phyloP scores from a whole-genome alignment of 2,329 filamentous ascomycete genomes.

The Botrytis paeoniae region DNA sequence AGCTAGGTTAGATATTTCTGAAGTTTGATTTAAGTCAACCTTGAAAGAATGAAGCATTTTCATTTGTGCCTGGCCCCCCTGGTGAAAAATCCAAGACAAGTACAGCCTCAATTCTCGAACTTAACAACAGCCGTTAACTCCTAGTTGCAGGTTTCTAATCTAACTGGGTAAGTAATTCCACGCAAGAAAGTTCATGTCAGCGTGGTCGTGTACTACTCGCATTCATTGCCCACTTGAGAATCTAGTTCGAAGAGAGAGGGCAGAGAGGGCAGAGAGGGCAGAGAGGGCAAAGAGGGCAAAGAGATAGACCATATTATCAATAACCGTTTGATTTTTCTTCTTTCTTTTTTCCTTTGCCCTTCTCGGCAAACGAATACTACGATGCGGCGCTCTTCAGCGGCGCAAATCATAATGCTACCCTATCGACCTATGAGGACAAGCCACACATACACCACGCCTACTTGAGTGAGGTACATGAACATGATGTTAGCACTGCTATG shows the following conservation, averaged over 20 bases:
- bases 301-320: not conserved
- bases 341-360: not conserved
- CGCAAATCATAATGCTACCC: not conserved
- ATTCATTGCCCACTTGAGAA: not conserved
- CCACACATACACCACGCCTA: conserved; percentile 7
- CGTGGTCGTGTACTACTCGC: not conserved
- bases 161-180: not conserved
- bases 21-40: not conserved
- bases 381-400: conserved; percentile 9
- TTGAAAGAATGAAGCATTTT: conserved; percentile 1
- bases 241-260: not conserved
- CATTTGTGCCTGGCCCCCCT: conserved; percentile 10
- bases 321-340: not conserved
- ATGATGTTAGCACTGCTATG: not conserved
- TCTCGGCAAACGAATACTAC: not conserved
- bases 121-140: not conserved
- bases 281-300: not conserved
- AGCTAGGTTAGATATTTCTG: not conserved
- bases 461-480: conserved; percentile 3
- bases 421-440: conserved; percentile 5
- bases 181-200: not conserved
- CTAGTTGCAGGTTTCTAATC: not conserved
- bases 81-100: not conserved
- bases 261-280: too few relatives aligned
- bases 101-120: conserved; percentile 1